phyloP scores from a whole-genome alignment of 441 rosid genomes.

The Pelargonium fulgidum region DNA sequence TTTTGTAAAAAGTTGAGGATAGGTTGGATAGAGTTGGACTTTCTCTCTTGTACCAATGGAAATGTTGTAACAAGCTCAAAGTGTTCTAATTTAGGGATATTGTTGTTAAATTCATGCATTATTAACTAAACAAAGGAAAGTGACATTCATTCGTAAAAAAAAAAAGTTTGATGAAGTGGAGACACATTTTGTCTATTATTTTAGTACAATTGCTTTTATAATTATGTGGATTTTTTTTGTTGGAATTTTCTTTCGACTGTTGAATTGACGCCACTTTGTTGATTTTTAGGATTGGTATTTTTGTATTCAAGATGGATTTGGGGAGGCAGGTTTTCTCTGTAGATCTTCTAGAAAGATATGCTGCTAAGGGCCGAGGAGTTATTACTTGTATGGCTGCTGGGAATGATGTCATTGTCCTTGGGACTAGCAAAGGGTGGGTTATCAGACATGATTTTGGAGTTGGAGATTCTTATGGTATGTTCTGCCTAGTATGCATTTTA shows the following conservation, averaged over 20 bases:
- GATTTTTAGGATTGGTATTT: not conserved
- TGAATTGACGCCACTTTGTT: not conserved
- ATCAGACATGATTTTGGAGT: slow-evolving; percentile 86
- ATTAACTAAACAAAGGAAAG: too few species aligned
- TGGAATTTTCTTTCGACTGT: not conserved
- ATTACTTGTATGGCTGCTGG: slow-evolving; percentile 99
- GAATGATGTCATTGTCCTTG: slow-evolving; percentile 82
- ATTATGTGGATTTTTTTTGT: not conserved
- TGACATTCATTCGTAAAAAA: too few species aligned
- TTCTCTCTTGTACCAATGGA: too few species aligned
- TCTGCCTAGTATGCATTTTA: not conserved
- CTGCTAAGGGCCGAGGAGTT: slow-evolving; percentile 80
- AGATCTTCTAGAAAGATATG: slow-evolving; percentile 84
- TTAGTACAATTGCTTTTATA: slow-evolving; percentile 1
- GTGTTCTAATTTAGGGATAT: too few species aligned
- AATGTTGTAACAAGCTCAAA: too few species aligned
- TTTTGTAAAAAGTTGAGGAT: too few species aligned
- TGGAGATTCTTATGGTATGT: slow-evolving; percentile 61
- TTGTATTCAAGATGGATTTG: slow-evolving; percentile 48
- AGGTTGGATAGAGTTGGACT: too few species aligned
- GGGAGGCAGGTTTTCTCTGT: slow-evolving; percentile 80
- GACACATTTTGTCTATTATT: too few species aligned
- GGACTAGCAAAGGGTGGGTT: slow-evolving; percentile 96
- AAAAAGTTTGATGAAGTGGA: too few species aligned
- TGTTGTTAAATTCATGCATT: too few species aligned